A percentile compares a stretch with the other conserved stretches of the same genome.
These are phyloP conservation scores for Glomus cerebriforme DNA, from an alignment of 192 early-diverging fungal species.

Conservation along the genomic window DNA sequence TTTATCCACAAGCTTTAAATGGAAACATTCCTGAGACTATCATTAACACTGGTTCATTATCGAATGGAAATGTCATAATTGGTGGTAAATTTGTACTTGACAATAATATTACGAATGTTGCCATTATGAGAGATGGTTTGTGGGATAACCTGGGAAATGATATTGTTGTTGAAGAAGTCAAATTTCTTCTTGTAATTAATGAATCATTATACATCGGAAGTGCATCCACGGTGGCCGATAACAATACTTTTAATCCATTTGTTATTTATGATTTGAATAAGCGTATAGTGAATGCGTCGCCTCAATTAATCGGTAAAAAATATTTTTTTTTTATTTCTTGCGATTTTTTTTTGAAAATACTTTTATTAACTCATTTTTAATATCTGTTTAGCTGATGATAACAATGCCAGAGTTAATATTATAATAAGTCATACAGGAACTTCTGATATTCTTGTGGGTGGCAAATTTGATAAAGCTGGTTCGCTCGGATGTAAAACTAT, in stretches of 20 bases:
- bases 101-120: constrained; percentile 46
- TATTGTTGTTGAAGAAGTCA: constrained; percentile 44
- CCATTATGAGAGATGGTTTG: constrained; percentile 42
- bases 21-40: constrained; percentile 26
- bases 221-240: constrained; percentile 38
- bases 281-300: constrained; percentile 12
- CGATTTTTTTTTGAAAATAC: background rate
- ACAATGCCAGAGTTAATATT: constrained; percentile 26
- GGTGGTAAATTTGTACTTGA: constrained; percentile 58
- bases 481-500: constrained; percentile 28
- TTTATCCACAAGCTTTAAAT: constrained; percentile 6
- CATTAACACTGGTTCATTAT: constrained; percentile 58
- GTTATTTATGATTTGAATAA: constrained; percentile 52
- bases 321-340: background rate
- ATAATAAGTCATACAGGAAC: constrained; percentile 31
- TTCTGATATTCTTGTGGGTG: constrained; percentile 51
- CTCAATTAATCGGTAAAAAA: constrained; percentile 34
- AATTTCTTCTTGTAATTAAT: constrained; percentile 49
- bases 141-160: constrained; percentile 40
- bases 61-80: constrained; percentile 51
- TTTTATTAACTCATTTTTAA: background rate
- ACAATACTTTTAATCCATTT: constrained; percentile 44
- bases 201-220: constrained; percentile 63
- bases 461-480: constrained; percentile 56
- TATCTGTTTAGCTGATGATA: constrained; percentile 1